These are phyloP conservation scores for Solanum hybrid DNA, from an alignment of 305 asterid species.

Conservation along the genomic window DNA sequence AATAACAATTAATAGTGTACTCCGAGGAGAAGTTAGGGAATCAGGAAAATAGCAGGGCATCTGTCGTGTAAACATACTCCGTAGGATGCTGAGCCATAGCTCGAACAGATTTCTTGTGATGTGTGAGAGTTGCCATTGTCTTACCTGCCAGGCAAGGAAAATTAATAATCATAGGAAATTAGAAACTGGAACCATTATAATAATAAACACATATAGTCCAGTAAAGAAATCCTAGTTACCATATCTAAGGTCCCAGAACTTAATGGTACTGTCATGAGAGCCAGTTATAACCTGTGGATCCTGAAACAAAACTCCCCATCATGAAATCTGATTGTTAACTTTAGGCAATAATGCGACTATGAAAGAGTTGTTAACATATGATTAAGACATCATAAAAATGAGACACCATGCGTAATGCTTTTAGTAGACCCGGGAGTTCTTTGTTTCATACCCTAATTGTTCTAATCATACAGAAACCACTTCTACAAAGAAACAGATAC, in stretches of 20 bases:
- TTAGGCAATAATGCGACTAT: background rate
- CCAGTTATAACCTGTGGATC: slow-evolving; percentile 99
- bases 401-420: background rate
- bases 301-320: slow-evolving; percentile 1
- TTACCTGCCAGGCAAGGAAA: slow-evolving; percentile 23
- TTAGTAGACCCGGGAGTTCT: background rate
- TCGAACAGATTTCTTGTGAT: slow-evolving; percentile 96
- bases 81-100: slow-evolving; percentile 90
- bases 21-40: background rate
- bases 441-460: background rate
- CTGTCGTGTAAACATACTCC: slow-evolving; percentile 41
- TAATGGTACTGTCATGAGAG: slow-evolving; percentile 93
- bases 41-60: background rate
- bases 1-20: background rate
- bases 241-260: slow-evolving; percentile 95
- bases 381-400: background rate
- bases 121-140: slow-evolving; percentile 87
- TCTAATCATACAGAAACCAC: background rate
- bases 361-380: background rate
- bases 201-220: background rate
- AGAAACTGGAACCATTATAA: background rate
- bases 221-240: slow-evolving; percentile 21
- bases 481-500: background rate
- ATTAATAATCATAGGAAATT: background rate
- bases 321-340: background rate